These are phyloP conservation scores for Russula lepida DNA, from an alignment of 768 basidiomycete species.

Conservation along the genomic window DNA sequence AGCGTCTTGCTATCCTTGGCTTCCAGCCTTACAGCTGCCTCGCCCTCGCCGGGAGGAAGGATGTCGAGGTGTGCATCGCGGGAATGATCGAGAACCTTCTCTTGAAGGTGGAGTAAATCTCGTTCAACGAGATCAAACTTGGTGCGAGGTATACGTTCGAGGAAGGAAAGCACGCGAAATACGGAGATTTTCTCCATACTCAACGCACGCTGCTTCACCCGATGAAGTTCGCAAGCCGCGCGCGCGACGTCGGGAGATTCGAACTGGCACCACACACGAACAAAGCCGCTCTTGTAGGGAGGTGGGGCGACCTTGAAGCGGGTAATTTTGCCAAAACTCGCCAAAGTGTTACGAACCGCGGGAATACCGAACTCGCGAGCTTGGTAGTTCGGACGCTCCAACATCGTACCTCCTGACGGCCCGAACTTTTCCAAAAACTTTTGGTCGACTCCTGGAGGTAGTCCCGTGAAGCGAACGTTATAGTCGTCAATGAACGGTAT, in stretches of 20 bases:
- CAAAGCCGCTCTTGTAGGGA: slow-evolving; percentile 41
- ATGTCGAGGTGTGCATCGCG: slow-evolving; percentile 28
- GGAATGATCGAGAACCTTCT: slow-evolving; percentile 28
- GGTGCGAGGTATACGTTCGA: slow-evolving; percentile 34
- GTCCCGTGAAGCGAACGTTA: slow-evolving; percentile 50
- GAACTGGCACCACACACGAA: slow-evolving; percentile 52
- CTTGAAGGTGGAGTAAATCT: slow-evolving; percentile 42
- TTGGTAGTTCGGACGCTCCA: slow-evolving; percentile 41
- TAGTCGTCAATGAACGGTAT: slow-evolving; percentile 49
- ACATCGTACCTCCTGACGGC: slow-evolving; percentile 41
- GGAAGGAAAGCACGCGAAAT: slow-evolving; percentile 45
- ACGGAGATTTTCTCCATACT: slow-evolving; percentile 43
- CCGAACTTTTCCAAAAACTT: slow-evolving; percentile 40
- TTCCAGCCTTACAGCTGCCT: slow-evolving; percentile 37
- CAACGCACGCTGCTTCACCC: slow-evolving; percentile 36
- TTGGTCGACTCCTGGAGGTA: slow-evolving; percentile 40
- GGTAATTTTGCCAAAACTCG: slow-evolving; percentile 31
- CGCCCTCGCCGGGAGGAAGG: slow-evolving; percentile 16
- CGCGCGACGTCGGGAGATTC: slow-evolving; percentile 43
- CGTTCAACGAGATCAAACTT: slow-evolving; percentile 34
- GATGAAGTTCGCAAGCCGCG: slow-evolving; percentile 43
- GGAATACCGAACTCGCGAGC: slow-evolving; percentile 31
- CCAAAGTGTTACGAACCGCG: slow-evolving; percentile 32
- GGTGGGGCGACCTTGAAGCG: slow-evolving; percentile 41
- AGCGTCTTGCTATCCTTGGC: slow-evolving; percentile 44